Base-by-base conservation (phyloP, 306 rosid genomes). In the Biancaea sappan region DNA sequence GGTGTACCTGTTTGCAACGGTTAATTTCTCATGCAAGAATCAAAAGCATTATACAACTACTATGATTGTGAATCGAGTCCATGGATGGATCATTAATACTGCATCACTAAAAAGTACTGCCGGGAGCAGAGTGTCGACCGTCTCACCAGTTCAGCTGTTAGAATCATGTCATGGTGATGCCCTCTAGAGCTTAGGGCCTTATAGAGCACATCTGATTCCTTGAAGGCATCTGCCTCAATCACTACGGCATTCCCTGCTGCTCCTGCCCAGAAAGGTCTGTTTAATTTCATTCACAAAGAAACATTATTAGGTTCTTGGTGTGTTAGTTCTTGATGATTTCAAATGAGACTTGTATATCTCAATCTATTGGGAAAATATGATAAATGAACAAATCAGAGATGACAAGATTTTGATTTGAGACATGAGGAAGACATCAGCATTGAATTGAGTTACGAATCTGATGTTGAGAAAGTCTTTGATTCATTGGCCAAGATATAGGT, bases 181-280 rank as follows among this genome's bases (percentile, higher is more conserved):
- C 97, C 92, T 78, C 90, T 87, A 32, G 96, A 91, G 87, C 92
- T 87, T 46, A 94, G 96, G 82, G 96, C 97, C 83, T 76, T 89
- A 71, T 91, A 94, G 79, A 91, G 87, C 71, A 94, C 97, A 77
- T 94, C 97, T 53, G 97, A 88, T 88, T 94, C 98, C 82, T 94
- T 94, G 48, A 94, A 94, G 75, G 98, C 98, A 66, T 94, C 96
- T 46, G 95, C 97, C 82, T 94, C 98, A 48, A 93, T 93, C 66
- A 83, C 54, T 32, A 93, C 92, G 8, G 94, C 98, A 81, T 88
- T 94, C 54, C 81, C 91, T 31, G 89, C 84, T 47, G 97, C 97
- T 83, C 90, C 97, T 32, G 88, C 86, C 95, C 97, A 91, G 83
- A 94, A 91, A 63, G 98, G 93, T 72, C 97, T 94, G 91, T 68